phyloP scores from a whole-genome alignment of 139 green algal genomes.

The Chlamydomonas incerta region DNA sequence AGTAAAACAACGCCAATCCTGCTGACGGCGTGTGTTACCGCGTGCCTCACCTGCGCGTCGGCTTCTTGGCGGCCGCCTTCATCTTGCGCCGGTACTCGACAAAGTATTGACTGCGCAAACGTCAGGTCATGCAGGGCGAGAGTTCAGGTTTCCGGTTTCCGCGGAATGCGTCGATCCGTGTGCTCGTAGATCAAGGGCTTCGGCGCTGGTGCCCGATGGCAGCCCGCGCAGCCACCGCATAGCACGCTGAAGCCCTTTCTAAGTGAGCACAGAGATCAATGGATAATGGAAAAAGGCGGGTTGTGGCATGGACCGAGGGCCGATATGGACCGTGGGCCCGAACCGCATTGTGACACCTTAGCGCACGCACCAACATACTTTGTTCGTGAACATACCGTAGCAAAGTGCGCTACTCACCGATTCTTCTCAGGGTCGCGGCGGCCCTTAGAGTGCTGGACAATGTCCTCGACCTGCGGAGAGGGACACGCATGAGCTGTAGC shows the following conservation, averaged over 20 bases:
- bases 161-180: no score
- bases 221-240: no score
- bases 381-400: not conserved
- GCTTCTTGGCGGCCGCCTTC: not conserved
- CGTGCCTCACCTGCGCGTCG: not conserved
- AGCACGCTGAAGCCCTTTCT: no score
- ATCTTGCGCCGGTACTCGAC: slow-evolving; percentile 22
- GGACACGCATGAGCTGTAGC: no score
- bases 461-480: not conserved
- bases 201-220: no score
- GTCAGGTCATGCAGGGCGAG: not conserved
- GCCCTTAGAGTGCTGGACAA: slow-evolving; percentile 30
- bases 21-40: not conserved
- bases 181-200: no score
- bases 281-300: no score
- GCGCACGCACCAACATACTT: not conserved
- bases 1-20: not conserved
- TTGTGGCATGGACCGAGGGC: no score
- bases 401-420: not conserved
- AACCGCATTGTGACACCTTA: no score
- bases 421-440: slow-evolving; percentile 26
- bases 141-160: no score
- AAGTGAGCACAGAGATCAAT: no score
- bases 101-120: slow-evolving; percentile 7
- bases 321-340: no score